Base-by-base conservation (phyloP, 2,329 filamentous ascomycete genomes). In the Neurospora crassa region DNA sequence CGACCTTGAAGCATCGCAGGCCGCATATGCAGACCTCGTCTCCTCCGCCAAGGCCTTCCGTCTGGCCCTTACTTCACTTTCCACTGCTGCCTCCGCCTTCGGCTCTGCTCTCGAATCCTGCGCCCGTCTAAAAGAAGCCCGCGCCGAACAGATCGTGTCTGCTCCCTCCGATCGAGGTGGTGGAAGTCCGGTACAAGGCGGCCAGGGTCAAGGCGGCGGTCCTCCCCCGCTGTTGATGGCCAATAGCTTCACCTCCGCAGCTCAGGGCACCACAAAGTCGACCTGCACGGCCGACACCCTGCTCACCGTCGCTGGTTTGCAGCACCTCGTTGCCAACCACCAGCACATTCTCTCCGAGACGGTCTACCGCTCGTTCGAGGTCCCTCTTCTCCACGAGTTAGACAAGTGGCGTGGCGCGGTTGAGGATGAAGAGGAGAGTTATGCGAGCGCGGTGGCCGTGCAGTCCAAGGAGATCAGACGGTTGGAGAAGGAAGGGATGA, bases 331-430 rank as follows among this genome's bases (percentile, higher is more conserved):
- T 71, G 89, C 89, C 67, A 91, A 91, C 80, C 89, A 91, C 81
- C 88, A 90, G 78, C 88, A 91, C 77, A 91, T 91, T 75, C 84
- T 91, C 3, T 88, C 85, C 74, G 89, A 91, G 80, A 91, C 88
- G 0, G 88, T 91, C 10, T 91, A 91, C 79, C 84, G 89, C 70
- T 85, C 84, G 72, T 91, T 91, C 78, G 89, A 91, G 79, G 88
- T 91, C 45, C 89, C 89, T 4, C 81, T 91, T 29, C 83, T 91
- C n/a, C 88, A 91, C 80, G 89, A 91, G 80, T 82, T 91, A 40
- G 89, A 91, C 79, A 85, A 85, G 74, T 91, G 89, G 88, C 84
- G 85, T 70, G 83, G 83, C 69, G 85, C 87, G 75, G 87, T 91
- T 72, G 88, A 89, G 72, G 89, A 91, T 75, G 89, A 91, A 77